Evolutionary conservation across 495 filamentous ascomycete genomes (phyloP), one percentile per base, ranked within the genome.

Genomic region (Lichenothelia convexa): DNA sequence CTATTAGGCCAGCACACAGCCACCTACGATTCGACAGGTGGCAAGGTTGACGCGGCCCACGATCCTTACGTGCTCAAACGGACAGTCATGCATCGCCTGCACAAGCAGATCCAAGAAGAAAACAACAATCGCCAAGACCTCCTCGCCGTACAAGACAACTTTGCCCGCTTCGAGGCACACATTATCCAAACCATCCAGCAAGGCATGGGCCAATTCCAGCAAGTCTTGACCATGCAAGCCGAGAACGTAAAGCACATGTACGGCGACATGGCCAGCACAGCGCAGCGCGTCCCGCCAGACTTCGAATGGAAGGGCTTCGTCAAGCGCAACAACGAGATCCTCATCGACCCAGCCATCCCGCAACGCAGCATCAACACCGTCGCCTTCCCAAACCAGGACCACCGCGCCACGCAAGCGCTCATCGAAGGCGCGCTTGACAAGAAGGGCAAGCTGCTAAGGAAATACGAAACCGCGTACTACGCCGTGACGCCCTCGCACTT

Each of bases 121-220:
- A 97, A 97, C 60, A 86, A 81, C 60, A 81, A 86, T 57, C 75
- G 77, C 30, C 75, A 92, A 49, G 91, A 95, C 49, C 67, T 94
- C 18, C 65, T 97, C 35, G 67, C 74, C 7, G 78, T 93, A 19
- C 89, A 97, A 57, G 75, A 79, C 55, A 77, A 78, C 53, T 94
- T 94, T 55, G 68, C 75, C 41, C 65, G 73, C 32, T 95, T 97
- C 48, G 89, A 97, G 52, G 67, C 71, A 0, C 84, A 97, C 52
- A 61, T 95, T 35, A 55, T 97, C 29, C 62, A 78, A 46, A 77
- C 74, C n/a, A 57, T 94, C 35, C 89, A 97, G 55, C 61, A 71
- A 39, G 75, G 75, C 37, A 64, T 95, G 62, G 69, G 72, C 33
- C 70, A 78, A 23, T 89, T 97, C 60, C 71, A 78, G 53, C 66